These are phyloP conservation scores for Alternaria sp. DNA, from an alignment of 2,329 filamentous ascomycete species.

Conservation along the genomic window DNA sequence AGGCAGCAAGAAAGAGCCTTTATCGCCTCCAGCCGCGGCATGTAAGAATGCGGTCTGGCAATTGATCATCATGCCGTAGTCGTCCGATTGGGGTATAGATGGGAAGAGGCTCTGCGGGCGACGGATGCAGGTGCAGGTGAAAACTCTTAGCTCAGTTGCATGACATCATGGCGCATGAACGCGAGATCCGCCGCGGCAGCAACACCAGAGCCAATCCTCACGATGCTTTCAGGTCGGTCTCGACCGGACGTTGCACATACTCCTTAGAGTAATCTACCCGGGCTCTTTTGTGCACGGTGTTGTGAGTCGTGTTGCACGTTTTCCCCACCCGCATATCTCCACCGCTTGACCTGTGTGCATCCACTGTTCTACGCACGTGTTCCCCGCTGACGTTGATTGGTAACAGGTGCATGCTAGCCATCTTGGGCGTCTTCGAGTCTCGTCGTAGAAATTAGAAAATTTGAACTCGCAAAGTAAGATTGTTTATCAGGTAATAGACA, in stretches of 20 bases:
- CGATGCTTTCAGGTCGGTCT: neutral
- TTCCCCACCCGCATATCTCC: neutral
- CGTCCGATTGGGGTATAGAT: slow-evolving; percentile 8
- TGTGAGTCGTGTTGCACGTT: neutral
- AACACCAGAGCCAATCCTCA: slow-evolving; percentile 1
- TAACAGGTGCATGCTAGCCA: neutral
- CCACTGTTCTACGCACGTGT: neutral
- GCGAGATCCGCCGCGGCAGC: neutral
- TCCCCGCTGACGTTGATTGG: neutral
- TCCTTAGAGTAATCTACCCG: neutral
- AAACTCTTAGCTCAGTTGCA: slow-evolving; percentile 1
- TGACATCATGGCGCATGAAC: slow-evolving; percentile 12
- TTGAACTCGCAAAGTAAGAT: neutral
- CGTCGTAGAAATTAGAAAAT: neutral
- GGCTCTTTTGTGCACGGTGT: neutral
- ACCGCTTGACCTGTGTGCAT: neutral
- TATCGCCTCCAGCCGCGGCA: neutral
- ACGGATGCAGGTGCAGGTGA: neutral
- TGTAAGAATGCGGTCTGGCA: neutral
- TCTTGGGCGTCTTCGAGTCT: neutral
- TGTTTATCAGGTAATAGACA: neutral
- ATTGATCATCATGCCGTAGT: slow-evolving; percentile 1
- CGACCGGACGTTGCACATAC: neutral
- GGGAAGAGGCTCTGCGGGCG: slow-evolving; percentile 10
- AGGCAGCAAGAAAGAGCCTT: neutral